Base-by-base conservation (phyloP, 2,329 filamentous ascomycete genomes). In the Scedosporium boydii region DNA sequence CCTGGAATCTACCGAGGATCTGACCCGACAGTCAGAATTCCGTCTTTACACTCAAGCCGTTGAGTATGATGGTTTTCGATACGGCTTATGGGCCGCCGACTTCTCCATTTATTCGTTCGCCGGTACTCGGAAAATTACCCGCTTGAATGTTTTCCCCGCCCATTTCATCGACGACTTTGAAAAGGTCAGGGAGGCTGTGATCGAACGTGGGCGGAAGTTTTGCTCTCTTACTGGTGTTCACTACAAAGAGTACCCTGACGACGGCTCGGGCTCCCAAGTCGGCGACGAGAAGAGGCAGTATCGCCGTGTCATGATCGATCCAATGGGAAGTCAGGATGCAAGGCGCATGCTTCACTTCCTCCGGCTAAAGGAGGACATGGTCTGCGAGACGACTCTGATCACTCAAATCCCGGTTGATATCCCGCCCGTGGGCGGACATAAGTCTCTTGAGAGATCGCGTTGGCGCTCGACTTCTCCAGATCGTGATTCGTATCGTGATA, bases 31-130 rank as follows among this genome's bases (percentile, higher is more conserved):
- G 41, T 76, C 75, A 9, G 68, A 73, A 16, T 74, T 81, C 68
- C 64, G 69, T 1, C 65, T 82, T 21, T 66, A 71, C 5, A 75
- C 73, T 63, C 71, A 75, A 58, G 74, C 76, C 38, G 73, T 83
- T 58, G 79, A 82, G 56, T 81, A 78, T 69, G 74, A 80, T 62
- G 80, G 81, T 23, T 74, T 74, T 61, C 71, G 68, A 1, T 81
- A 82, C 66, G 79, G 80, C 9, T 76, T 76, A 62, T 67, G 69
- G 7, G 64, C 68, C 5, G 66, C 73, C 29, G 66, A 64, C 10
- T 72, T 78, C 60, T 65, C 70, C 29, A 75, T 82, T 42, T 64
- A 69, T 7, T 68, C 73, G 18, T 82, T 80, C 63, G 65, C 70
- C 16, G 80, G 80, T 16, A 78, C 77, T 12, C 74, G 73, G 48